phyloP scores from a whole-genome alignment of 495 filamentous ascomycete species.

The Aspergillus leporis region DNA sequence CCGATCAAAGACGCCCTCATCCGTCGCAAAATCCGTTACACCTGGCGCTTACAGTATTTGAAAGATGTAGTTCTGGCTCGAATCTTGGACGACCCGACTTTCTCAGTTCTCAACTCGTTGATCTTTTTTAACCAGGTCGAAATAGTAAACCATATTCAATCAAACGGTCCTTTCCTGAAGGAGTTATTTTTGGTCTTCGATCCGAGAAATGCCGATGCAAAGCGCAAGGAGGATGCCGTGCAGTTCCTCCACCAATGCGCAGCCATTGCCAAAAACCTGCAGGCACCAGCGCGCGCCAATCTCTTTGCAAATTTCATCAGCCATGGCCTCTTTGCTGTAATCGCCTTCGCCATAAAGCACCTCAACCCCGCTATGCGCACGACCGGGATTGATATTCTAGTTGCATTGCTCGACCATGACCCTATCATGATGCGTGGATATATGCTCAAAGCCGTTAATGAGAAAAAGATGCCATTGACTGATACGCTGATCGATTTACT shows the following conservation, averaged over 20 bases:
- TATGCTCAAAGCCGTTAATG: constrained; percentile 86
- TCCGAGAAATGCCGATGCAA: constrained; percentile 58
- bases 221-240: constrained; percentile 89
- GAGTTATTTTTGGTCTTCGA: constrained; percentile 91
- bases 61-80: constrained; percentile 97
- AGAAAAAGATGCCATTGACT: constrained; percentile 82
- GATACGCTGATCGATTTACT: constrained; percentile 94
- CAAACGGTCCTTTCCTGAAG: constrained; percentile 71
- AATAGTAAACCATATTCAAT: constrained; percentile 89
- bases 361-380: constrained; percentile 81
- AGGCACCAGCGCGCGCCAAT: constrained; percentile 72
- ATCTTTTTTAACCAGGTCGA: constrained; percentile 99
- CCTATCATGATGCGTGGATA: constrained; percentile 89
- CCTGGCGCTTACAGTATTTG: constrained; percentile 94
- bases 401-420: constrained; percentile 94
- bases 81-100: constrained; percentile 96
- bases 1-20: constrained; percentile 79
- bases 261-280: constrained; percentile 89
- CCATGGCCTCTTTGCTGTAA: constrained; percentile 83
- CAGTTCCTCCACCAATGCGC: constrained; percentile 97
- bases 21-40: constrained; percentile 89
- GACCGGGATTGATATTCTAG: constrained; percentile 90
- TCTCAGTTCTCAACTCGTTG: constrained; percentile 93
- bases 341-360: constrained; percentile 87
- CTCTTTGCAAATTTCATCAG: constrained; percentile 88